These are phyloP conservation scores for Oryza glaberrima DNA, from an alignment of 176 grass and related monocot species.

Conservation along the genomic window DNA sequence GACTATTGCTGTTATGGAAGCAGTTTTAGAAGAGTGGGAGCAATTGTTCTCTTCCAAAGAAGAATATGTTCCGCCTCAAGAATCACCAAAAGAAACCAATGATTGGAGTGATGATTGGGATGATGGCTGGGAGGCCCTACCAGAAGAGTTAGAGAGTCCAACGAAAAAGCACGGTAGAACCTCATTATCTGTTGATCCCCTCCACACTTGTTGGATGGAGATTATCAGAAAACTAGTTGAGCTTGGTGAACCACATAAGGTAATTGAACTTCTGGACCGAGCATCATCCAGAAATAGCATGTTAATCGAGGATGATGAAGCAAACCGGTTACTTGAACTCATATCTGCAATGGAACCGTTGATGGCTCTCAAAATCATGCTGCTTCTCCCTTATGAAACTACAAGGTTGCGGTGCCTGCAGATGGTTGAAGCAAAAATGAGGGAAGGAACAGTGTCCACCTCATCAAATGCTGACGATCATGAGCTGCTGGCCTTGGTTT, in stretches of 20 bases:
- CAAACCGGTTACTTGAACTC: conserved; percentile 55
- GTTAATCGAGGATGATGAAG: conserved; percentile 70
- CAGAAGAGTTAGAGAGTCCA: conserved; percentile 68
- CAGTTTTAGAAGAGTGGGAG: conserved; percentile 95
- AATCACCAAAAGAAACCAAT: conserved; percentile 76
- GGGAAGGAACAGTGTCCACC: conserved; percentile 56
- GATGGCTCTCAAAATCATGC: conserved; percentile 66
- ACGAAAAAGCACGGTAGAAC: conserved; percentile 52
- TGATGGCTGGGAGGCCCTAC: conserved; percentile 86
- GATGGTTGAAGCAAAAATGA: conserved; percentile 67
- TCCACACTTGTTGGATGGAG: conserved; percentile 95
- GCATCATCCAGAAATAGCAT: conserved; percentile 52
- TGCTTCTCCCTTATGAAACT: conserved; percentile 71
- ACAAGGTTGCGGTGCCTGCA: conserved; percentile 61
- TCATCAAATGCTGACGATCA: conserved; percentile 55
- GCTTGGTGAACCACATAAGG: conserved; percentile 54
- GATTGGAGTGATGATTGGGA: conserved; percentile 94
- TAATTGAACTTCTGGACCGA: conserved; percentile 71
- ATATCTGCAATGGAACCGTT: conserved; percentile 57
- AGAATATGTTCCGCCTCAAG: conserved; percentile 48
- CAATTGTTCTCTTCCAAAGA: conserved; percentile 65
- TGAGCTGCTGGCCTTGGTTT: conserved; percentile 66
- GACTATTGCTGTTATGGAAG: conserved; percentile 64
- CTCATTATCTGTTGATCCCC: conserved; percentile 53
- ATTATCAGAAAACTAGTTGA: conserved; percentile 61